Percentiles rank a stretch among this genome's conserved stretches.
Conservation (phyloP, 441 rosid species). For the Rhodomyrtus psidioides region DNA sequence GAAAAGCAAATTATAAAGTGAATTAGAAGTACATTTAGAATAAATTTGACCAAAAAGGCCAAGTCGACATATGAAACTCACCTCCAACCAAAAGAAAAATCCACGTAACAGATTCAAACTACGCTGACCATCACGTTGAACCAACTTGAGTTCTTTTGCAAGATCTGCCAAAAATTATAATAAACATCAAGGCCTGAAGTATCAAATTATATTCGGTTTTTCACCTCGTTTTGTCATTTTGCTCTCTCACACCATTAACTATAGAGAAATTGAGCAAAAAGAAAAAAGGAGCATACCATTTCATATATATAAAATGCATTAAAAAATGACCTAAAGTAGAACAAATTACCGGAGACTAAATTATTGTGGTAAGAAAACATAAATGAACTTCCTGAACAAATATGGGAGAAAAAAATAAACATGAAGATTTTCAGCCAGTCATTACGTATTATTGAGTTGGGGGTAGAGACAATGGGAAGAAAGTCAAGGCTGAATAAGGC, state of each 20-base stretch:
- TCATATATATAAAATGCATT: neutral
- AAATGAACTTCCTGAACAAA: neutral
- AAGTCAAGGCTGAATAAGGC: neutral
- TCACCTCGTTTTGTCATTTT: neutral
- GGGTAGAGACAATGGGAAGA: neutral
- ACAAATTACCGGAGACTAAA: neutral
- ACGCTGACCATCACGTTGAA: neutral
- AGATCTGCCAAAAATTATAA: neutral
- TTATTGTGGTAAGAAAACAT: neutral
- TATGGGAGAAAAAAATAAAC: neutral
- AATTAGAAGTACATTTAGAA: neutral
- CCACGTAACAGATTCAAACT: neutral
- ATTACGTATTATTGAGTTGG: neutral
- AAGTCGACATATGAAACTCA: neutral
- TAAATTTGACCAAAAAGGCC: neutral
- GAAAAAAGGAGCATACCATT: neutral
- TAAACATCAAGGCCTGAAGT: neutral
- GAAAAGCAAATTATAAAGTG: neutral
- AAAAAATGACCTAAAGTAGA: neutral
- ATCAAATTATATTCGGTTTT: neutral
- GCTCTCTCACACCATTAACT: neutral
- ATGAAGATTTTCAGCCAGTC: neutral
- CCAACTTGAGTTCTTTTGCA: neutral
- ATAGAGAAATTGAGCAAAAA: neutral
- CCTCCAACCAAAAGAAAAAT: conserved; percentile 1